These are phyloP conservation scores for Endotrypanum monterogeii DNA, from an alignment of 208 protist species.

Conservation along the genomic window DNA sequence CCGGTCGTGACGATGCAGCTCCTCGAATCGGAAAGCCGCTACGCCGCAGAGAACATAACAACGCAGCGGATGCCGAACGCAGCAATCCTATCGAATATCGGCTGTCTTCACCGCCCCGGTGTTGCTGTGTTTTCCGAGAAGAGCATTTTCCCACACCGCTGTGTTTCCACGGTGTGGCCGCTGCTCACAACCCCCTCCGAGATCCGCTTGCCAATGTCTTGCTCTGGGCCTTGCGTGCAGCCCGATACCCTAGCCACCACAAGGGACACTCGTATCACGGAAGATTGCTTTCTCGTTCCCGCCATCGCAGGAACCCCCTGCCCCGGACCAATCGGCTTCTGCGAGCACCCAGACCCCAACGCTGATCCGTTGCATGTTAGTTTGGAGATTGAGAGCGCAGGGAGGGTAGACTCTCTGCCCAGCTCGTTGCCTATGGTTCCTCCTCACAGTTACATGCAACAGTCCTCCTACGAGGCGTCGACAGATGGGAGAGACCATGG, in stretches of 20 bases:
- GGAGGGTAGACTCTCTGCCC: conserved; percentile 2
- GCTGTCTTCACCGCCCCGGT: neutral
- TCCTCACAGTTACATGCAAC: neutral
- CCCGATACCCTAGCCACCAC: neutral
- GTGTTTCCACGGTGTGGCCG: conserved; percentile 14
- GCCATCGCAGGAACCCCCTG: neutral
- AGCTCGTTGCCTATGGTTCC: conserved; percentile 1
- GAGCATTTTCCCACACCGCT: neutral
- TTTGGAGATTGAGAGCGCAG: neutral
- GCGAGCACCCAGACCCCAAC: neutral
- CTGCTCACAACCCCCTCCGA: conserved; percentile 21
- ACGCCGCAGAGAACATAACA: neutral
- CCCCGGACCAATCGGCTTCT: neutral
- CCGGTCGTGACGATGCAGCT: neutral
- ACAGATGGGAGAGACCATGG: neutral
- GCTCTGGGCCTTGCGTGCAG: neutral
- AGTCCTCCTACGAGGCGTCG: neutral
- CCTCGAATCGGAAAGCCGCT: neutral
- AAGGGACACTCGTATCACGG: too few species aligned
- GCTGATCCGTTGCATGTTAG: neutral
- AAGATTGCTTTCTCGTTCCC: neutral
- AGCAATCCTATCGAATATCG: neutral
- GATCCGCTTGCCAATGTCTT: neutral
- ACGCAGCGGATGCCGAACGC: neutral
- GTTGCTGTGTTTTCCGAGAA: neutral